These are phyloP conservation scores for Lumnitzera racemosa DNA, from an alignment of 345 rosid genomes.

Conservation along the genomic window DNA sequence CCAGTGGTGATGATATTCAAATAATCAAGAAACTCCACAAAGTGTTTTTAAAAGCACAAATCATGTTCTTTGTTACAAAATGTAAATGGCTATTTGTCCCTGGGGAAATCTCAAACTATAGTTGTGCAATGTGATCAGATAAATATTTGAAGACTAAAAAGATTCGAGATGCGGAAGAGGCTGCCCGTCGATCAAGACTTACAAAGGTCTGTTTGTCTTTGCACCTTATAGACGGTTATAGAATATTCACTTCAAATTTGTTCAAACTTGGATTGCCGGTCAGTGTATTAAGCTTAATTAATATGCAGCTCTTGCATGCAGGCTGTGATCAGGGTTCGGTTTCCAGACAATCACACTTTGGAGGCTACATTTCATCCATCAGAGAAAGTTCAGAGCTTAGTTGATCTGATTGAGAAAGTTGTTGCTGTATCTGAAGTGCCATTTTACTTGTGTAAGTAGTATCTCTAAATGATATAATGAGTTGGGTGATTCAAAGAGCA, in stretches of 20 bases:
- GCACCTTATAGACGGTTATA: too few relatives aligned
- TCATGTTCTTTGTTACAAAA: neutral
- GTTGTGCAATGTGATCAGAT: slow-evolving; percentile 28
- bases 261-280: too few relatives aligned
- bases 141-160: slow-evolving; percentile 71
- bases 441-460: slow-evolving; percentile 71
- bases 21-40: too few relatives aligned
- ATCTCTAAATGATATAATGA: slow-evolving; percentile 1
- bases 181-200: slow-evolving; percentile 60
- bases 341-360: slow-evolving; percentile 75
- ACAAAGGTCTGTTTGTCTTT: slow-evolving; percentile 42
- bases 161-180: slow-evolving; percentile 82
- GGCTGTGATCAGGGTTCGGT: slow-evolving; percentile 74
- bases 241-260: too few relatives aligned
- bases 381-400: slow-evolving; percentile 64
- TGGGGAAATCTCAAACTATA: neutral
- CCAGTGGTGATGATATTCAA: too few relatives aligned
- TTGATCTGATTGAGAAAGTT: slow-evolving; percentile 60
- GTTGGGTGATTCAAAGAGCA: neutral
- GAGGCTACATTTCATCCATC: slow-evolving; percentile 83
- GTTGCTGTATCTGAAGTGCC: slow-evolving; percentile 55
- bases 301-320: slow-evolving; percentile 13
- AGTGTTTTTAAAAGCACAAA: too few relatives aligned
- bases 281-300: neutral
- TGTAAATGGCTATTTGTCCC: neutral